Conservation (phyloP, 2,329 filamentous ascomycete genomes). For the Cordyceps cateniannulata region DNA sequence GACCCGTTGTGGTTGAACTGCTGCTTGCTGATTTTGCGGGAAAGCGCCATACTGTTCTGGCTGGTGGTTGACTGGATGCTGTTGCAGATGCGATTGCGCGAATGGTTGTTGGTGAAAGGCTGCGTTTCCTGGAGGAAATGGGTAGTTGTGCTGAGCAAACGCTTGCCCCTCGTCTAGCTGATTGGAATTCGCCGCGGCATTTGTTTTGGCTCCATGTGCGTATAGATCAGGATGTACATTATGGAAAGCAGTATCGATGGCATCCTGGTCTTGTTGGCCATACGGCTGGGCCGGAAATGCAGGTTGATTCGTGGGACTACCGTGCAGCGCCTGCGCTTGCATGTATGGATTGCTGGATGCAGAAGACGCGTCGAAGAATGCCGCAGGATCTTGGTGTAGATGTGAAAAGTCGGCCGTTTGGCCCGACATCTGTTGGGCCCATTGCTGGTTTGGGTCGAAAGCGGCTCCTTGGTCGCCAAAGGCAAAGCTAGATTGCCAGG, state of each 20-base stretch:
- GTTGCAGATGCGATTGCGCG: constrained; percentile 14
- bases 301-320: constrained; percentile 22
- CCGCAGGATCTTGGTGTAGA: constrained; percentile 25
- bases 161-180: constrained; percentile 27
- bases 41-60: constrained; percentile 15
- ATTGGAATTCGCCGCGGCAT: constrained; percentile 22
- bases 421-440: constrained; percentile 30
- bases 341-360: constrained; percentile 28
- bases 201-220: constrained; percentile 28
- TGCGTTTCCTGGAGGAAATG: constrained; percentile 26
- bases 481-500: constrained; percentile 29
- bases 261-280: constrained; percentile 27
- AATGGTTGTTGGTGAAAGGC: constrained; percentile 22
- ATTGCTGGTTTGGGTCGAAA: constrained; percentile 32
- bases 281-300: constrained; percentile 29
- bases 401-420: constrained; percentile 28
- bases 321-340: constrained; percentile 21
- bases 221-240: constrained; percentile 33
- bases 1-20: constrained; percentile 19
- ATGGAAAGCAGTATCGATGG: constrained; percentile 31
- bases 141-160: constrained; percentile 28
- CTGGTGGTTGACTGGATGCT: constrained; percentile 16
- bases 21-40: constrained; percentile 18
- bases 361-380: constrained; percentile 28
- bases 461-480: constrained; percentile 29